Evolutionary conservation across 805 yeast species (phyloP).

Genomic region (Candida manassasensis): DNA sequence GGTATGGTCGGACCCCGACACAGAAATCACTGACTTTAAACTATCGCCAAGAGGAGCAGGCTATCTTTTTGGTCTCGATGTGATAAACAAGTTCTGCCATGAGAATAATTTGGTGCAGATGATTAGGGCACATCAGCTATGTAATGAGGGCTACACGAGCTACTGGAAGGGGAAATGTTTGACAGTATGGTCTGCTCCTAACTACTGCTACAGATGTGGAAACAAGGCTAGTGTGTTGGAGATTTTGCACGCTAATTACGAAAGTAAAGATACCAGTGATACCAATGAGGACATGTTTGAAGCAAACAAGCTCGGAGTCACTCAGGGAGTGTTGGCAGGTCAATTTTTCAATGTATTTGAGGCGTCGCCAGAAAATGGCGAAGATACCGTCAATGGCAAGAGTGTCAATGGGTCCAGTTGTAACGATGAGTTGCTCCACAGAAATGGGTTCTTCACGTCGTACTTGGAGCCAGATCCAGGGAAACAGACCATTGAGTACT

Average conservation of each 20-base stretch:
- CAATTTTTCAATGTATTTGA: conserved; percentile 90
- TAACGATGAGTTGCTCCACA: conserved; percentile 11
- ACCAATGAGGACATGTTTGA: conserved; percentile 6
- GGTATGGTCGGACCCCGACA: conserved; percentile 98
- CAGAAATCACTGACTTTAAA: conserved; percentile 71
- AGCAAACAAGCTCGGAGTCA: conserved; percentile 4
- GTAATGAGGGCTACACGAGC: conserved; percentile 93
- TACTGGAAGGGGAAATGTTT: conserved; percentile 87
- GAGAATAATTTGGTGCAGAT: conserved; percentile 77
- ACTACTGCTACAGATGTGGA: conserved; percentile 95
- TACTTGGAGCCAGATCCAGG: conserved; percentile 21
- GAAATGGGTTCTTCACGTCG: conserved; percentile 12
- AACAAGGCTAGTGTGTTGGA: conserved; percentile 97
- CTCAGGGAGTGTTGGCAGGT: conserved; percentile 36
- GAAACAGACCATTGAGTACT: conserved; percentile 47
- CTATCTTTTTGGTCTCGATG: conserved; percentile 87
- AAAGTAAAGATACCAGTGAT: conserved; percentile 11
- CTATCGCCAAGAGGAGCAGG: conserved; percentile 97
- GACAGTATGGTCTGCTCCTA: conserved; percentile 99
- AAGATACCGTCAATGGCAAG: conserved; percentile 43
- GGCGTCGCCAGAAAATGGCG: conserved; percentile 91
- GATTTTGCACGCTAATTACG: conserved; percentile 50
- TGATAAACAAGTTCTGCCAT: conserved; percentile 79
- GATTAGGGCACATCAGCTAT: conserved; percentile 90
- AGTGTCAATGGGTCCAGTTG: conserved; percentile 32